Evolutionary conservation across 208 protist genomes (phyloP), one percentile per base, ranked within the genome.

Genomic region (Trypanosoma mega): DNA sequence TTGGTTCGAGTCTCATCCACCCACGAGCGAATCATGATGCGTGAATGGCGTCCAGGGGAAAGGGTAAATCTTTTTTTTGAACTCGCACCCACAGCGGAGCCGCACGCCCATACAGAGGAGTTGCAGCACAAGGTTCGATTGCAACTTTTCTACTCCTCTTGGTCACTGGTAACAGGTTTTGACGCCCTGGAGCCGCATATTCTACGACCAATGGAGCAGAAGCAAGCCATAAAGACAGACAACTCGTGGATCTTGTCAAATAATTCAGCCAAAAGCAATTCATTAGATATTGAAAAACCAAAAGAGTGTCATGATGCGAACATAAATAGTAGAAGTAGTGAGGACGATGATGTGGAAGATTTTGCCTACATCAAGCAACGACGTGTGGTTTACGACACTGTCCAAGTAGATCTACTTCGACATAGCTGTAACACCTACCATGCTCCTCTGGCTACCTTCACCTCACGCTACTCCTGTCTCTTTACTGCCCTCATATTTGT

Each of bases 71-170:
- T 92, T 0, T 66, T 89, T 24, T 93, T 86, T 61, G 86, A 90
- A 55, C 68, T 93, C 8, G 71, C 76, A 8, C 78, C 82, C 23
- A 72, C 56, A 21, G 39, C 72, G 3, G 52, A 52, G 14, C 16
- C 54, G 7, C 70, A 45, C 26, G 67, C 64, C 30, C 74, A 63
- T 30, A 49, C 53, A 24, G 67, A 60, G 18, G 63, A 74, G 30
- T 46, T 64, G n/a, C 65, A 74, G 11, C 87, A 94, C 49, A 58
- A 59, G 30, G 83, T 94, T 57, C 80, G 86, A 53, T 58, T 87
- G 23, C 60, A 87, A 23, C 61, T 84, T 11, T 74, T 94, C 52
- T 94, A 94, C 71, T 94, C 87, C 2, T 67, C 72, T 51, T 94
- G 87, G 84, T 54, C 58, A 8, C 8, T 58, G 1, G 45, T 55